Base-by-base conservation (phyloP, 306 rosid species). In the Vicia faba region DNA sequence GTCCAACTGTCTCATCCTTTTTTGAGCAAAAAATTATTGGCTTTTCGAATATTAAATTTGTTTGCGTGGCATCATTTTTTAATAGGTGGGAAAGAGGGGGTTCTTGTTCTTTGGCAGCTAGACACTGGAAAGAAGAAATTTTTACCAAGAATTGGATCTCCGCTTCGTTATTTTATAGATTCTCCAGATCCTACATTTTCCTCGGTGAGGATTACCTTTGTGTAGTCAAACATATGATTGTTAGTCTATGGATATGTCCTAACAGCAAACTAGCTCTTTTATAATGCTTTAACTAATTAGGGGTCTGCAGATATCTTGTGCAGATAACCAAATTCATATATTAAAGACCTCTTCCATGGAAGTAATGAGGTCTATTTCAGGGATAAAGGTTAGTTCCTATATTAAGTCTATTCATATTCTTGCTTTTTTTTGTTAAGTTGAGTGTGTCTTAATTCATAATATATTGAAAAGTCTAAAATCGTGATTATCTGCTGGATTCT, bases 1-100 rank as follows among this genome's bases (percentile, higher is more conserved):
- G 25, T 36, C 49, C 29, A 16, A n/a, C 16, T 25, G 59, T 68
- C 59, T 56, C 11, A 5, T 28, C 7, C 54, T 36, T 44, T 61
- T 18, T 39, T 55, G 19, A 62, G 62, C 50, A 13, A 48, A 26
- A 5, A 66, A 25, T 68, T 63, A 67, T 33, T 28, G 60, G 39
- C n/a, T 25, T 74, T 49, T 39, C 7, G 43, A 62, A 23, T 11
- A 23, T 31, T 16, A 57, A 61, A 41, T 28, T 71, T 85, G 69
- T 68, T 73, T 76, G 31, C 72, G 29, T 70, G 72, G 33, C 56
- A 59, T 77, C 59, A 36, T 68, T 80, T 66, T 67, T 35, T 64
- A 63, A 33, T 73, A 90, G 97, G 99, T 64, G 97, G 99, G 65
- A 84, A 73, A 81, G 99, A 93, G 82, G 99, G 99, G 26, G 99